Percentiles rank a stretch among this genome's conserved stretches.
Evolutionary conservation across 768 basidiomycete genomes (phyloP).

Genomic region (Rhizopogon roseolus): DNA sequence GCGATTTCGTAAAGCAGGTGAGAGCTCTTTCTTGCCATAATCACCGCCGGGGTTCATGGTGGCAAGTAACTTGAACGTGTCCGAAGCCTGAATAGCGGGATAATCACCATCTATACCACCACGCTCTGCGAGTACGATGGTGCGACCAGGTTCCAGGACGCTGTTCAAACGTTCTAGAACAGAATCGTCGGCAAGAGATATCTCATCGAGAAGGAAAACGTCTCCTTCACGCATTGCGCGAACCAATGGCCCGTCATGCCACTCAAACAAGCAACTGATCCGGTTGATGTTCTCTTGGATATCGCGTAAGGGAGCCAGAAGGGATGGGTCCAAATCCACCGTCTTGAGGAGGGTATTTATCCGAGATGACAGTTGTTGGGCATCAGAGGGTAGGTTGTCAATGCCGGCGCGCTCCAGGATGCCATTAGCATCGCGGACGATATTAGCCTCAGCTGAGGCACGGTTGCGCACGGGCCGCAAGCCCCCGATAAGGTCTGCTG

Average conservation of each 20-base stretch:
- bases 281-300: slow-evolving; percentile 42
- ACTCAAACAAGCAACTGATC: slow-evolving; percentile 84
- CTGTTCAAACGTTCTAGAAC: slow-evolving; percentile 96
- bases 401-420: slow-evolving; percentile 41
- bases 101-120: slow-evolving; percentile 72
- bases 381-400: slow-evolving; percentile 14
- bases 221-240: slow-evolving; percentile 85
- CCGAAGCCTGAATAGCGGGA: slow-evolving; percentile 58
- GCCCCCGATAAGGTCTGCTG: slow-evolving; percentile 92
- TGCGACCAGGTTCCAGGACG: slow-evolving; percentile 88
- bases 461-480: slow-evolving; percentile 86
- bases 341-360: slow-evolving; percentile 18
- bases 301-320: slow-evolving; percentile 31
- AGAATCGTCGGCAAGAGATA: slow-evolving; percentile 96
- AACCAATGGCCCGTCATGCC: slow-evolving; percentile 96
- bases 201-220: slow-evolving; percentile 91
- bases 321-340: slow-evolving; percentile 24
- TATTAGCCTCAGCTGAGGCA: slow-evolving; percentile 44
- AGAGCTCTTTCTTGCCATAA: slow-evolving; percentile 98
- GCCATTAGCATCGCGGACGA: slow-evolving; percentile 36
- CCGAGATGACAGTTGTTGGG: slow-evolving; percentile 20
- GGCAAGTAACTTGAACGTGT: slow-evolving; percentile 83
- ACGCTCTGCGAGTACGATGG: slow-evolving; percentile 88
- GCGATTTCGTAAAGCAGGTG: slow-evolving; percentile 92
- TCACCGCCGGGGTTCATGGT: slow-evolving; percentile 99